Percentiles rank a stretch among this genome's conserved stretches.
These are phyloP conservation scores for Aspergillus terreus DNA, from an alignment of 2,329 filamentous ascomycete species.

Conservation along the genomic window DNA sequence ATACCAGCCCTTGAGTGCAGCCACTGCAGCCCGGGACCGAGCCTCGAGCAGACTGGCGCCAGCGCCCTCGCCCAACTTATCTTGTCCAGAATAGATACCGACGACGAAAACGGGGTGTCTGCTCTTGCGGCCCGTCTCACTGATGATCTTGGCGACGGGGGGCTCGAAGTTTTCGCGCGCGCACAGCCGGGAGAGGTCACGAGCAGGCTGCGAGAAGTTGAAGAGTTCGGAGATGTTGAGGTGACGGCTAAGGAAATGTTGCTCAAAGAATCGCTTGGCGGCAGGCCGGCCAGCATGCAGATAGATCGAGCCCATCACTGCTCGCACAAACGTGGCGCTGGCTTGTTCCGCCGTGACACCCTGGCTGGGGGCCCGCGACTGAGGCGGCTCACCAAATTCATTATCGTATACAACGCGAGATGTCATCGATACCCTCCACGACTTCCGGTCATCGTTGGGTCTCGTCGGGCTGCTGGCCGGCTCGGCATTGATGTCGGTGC, in stretches of 20 bases:
- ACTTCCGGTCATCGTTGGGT: conserved; percentile 49
- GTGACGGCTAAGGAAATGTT: conserved; percentile 77
- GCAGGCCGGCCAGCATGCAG: conserved; percentile 74
- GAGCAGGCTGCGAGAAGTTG: conserved; percentile 75
- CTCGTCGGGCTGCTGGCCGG: conserved; percentile 38
- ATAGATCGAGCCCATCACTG: conserved; percentile 80
- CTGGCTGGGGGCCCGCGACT: conserved; percentile 14
- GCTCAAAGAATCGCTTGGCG: conserved; percentile 77
- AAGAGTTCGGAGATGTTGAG: conserved; percentile 76
- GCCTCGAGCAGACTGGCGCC: conserved; percentile 75
- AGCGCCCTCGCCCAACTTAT: conserved; percentile 89
- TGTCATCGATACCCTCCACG: conserved; percentile 68
- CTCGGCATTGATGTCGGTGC: conserved; percentile 38
- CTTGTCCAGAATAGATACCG: conserved; percentile 84
- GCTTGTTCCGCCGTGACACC: conserved; percentile 56
- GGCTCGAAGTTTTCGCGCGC: conserved; percentile 82
- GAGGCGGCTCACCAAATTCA: conserved; percentile 69
- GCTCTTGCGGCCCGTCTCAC: conserved; percentile 82
- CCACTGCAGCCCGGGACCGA: conserved; percentile 73
- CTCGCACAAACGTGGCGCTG: conserved; percentile 73
- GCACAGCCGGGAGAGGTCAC: conserved; percentile 79
- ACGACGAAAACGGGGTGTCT: conserved; percentile 89
- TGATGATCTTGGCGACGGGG: conserved; percentile 81
- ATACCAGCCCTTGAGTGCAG: conserved; percentile 91
- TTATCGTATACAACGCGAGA: conserved; percentile 78